A percentile compares a stretch with the other conserved stretches of the same genome.
Evolutionary conservation across 176 grass and related monocot species (phyloP).

Genomic region (Triticum dicoccoides): DNA sequence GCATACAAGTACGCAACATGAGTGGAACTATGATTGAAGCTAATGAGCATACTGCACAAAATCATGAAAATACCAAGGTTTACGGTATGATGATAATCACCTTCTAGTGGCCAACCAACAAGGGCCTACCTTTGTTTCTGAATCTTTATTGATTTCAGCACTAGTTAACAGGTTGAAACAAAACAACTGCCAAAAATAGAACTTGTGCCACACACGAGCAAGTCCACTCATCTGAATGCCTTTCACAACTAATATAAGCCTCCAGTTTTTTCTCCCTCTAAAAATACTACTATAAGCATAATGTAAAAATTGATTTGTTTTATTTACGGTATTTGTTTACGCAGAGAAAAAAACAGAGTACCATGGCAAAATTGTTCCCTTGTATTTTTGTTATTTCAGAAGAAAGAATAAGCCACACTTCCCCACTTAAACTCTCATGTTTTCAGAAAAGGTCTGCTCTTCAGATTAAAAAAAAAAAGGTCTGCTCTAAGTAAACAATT

Average conservation of each 20-base stretch:
- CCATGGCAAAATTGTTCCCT: too few species aligned
- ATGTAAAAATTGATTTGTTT: not conserved
- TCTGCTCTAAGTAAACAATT: not conserved
- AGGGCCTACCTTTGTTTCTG: not conserved
- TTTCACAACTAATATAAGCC: not conserved
- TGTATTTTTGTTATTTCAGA: not conserved
- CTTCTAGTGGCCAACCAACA: not conserved
- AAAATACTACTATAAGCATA: not conserved
- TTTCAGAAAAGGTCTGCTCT: not conserved
- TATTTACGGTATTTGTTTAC: not conserved
- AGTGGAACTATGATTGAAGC: not conserved
- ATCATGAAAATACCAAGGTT: not conserved
- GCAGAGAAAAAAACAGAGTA: not conserved
- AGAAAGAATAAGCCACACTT: not conserved
- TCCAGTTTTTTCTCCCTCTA: not conserved
- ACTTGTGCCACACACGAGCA: not conserved
- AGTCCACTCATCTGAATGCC: not conserved
- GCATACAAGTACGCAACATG: not conserved
- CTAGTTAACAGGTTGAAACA: not conserved
- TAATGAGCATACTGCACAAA: not conserved
- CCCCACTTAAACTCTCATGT: not conserved
- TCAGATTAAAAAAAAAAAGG: not conserved
- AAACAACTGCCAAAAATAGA: not conserved
- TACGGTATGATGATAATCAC: not conserved
- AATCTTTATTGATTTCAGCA: not conserved